Evolutionary conservation across 495 filamentous ascomycete species (phyloP).

Genomic region (Daldinia childiae): DNA sequence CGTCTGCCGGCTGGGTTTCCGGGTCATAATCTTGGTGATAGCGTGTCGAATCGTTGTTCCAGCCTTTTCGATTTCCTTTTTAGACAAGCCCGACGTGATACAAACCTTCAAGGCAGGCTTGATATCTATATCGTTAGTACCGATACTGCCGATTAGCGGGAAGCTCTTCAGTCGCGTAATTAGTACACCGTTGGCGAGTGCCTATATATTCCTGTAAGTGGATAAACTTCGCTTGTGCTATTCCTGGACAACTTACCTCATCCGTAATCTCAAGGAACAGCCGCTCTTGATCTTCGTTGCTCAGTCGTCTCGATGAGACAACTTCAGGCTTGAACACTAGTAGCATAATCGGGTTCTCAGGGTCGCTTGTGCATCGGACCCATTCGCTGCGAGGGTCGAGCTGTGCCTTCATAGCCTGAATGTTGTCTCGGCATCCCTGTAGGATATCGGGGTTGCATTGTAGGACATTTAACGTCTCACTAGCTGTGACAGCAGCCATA

Average conservation of each 20-base stretch:
- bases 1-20: constrained; percentile 55
- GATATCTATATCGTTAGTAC: constrained; percentile 69
- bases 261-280: constrained; percentile 91
- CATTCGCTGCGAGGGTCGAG: constrained; percentile 94
- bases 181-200: constrained; percentile 83
- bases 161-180: constrained; percentile 85
- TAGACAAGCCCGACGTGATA: constrained; percentile 83
- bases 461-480: constrained; percentile 83
- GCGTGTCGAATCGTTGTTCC: constrained; percentile 89
- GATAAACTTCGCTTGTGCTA: background rate
- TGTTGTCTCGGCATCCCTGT: constrained; percentile 78
- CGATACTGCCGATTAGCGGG: constrained; percentile 65
- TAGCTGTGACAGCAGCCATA: constrained; percentile 92
- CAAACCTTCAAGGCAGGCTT: constrained; percentile 89
- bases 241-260: constrained; percentile 69
- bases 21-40: constrained; percentile 83
- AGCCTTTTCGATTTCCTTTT: constrained; percentile 94
- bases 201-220: constrained; percentile 52
- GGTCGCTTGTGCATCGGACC: constrained; percentile 80
- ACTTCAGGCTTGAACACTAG: constrained; percentile 88
- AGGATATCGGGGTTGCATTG: constrained; percentile 85
- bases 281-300: constrained; percentile 79
- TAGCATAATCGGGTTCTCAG: constrained; percentile 87
- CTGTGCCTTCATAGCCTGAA: constrained; percentile 81
- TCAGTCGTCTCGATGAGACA: constrained; percentile 71